Base-by-base conservation (phyloP, 345 rosid genomes). In the Brassica juncea region DNA sequence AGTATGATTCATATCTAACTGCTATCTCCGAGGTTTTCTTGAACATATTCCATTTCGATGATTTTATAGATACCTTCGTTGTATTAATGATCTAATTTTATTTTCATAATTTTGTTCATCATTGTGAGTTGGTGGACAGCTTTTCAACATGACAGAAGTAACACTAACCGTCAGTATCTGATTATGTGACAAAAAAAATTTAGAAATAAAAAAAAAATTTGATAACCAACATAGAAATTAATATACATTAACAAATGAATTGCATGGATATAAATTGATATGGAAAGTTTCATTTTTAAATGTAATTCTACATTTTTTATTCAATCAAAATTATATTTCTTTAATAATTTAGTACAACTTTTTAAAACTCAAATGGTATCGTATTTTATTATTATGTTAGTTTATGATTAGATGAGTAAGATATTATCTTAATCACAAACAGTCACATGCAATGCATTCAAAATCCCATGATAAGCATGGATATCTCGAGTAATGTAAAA, bases 381-480 rank as follows among this genome's bases (percentile, higher is more conserved):
- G 61, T 54, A 15, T 54, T 54, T 55, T 57, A 57, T 21, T 57
- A 21, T 19, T 21, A 19, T 57, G 11, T 57, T 60, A 2, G 8
- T 60, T 12, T 28, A 61, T 28, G 16, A 61, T 28, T 12, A 28
- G 9, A 61, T 61, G 44, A 31, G 30, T 70, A 63, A 63, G 12
- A 35, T 64, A 71, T 64, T 23, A 65, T 28, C 39, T 70, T 52
- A 21, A 69, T 31, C 74, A 49, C 39, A 70, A 34, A 64, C 23
- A 55, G 73, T 66, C 82, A 57, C 73, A 66, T 78, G 82, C 82
- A 78, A 37, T 63, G 77, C 77, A 72, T 66, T 78, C 82, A 78
- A 42, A 39, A 66, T 58, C 73, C 30, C 82, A 78, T 72, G 68
- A 78, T 72, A 66, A 66, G 39, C 52, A 57, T 37, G 42, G 66